Conservation (phyloP, 164 flowering plant species). For the Paratinospora sagittata region DNA sequence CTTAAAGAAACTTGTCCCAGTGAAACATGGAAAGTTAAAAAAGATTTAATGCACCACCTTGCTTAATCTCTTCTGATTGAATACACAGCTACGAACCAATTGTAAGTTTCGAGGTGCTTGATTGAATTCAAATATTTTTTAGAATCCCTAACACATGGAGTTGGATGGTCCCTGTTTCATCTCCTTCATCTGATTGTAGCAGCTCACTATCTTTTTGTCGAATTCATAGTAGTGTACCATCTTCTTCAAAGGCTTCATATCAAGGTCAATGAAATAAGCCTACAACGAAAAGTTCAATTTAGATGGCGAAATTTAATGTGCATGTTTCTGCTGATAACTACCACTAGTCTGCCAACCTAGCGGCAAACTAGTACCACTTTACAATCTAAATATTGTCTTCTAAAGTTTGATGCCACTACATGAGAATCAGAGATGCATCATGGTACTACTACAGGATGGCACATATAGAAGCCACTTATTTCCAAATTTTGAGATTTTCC, state of each 20-base stretch:
- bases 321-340: background rate
- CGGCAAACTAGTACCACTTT: background rate
- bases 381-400: background rate
- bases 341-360: background rate
- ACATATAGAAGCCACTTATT: background rate
- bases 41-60: background rate
- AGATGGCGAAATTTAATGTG: too few species aligned
- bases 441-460: background rate
- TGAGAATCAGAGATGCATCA: too few species aligned
- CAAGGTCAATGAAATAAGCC: constrained; percentile 80
- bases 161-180: constrained; percentile 5
- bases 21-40: background rate
- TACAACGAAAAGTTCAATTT: constrained; percentile 22
- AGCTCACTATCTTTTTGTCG: constrained; percentile 66
- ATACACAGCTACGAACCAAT: background rate
- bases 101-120: background rate
- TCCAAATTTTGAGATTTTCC: too few species aligned
- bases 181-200: constrained; percentile 38
- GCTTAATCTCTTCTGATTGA: background rate
- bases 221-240: constrained; percentile 66
- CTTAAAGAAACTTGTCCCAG: background rate
- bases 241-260: constrained; percentile 76
- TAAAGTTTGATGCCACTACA: background rate
- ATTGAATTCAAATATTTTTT: background rate
- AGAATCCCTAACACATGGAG: background rate